These are phyloP conservation scores for Suillus placidus DNA, from an alignment of 768 basidiomycete genomes.

Conservation along the genomic window DNA sequence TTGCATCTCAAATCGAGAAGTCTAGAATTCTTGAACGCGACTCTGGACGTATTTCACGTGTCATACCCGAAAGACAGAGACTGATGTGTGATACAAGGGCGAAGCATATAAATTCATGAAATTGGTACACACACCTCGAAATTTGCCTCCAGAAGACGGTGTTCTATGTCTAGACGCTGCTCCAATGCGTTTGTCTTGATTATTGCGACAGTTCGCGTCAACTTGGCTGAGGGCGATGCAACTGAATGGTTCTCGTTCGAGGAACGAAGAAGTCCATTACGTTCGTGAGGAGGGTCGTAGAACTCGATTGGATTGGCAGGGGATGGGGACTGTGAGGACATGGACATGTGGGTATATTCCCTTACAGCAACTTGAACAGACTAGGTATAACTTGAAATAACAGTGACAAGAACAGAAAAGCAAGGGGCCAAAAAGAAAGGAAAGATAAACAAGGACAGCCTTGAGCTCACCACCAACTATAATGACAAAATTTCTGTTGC, in stretches of 20 bases:
- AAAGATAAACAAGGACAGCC: conserved; percentile 10
- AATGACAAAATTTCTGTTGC: conserved; percentile 9
- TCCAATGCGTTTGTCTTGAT: conserved; percentile 80
- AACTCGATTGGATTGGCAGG: conserved; percentile 21
- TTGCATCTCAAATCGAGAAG: conserved; percentile 9
- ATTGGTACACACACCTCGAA: conserved; percentile 63
- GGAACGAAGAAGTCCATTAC: conserved; percentile 4
- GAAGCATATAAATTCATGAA: neutral
- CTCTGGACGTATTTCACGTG: conserved; percentile 11
- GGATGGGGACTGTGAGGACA: conserved; percentile 17
- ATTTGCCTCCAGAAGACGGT: conserved; percentile 73
- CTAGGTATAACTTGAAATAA: conserved; percentile 23
- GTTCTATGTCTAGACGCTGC: conserved; percentile 80
- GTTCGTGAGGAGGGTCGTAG: conserved; percentile 16
- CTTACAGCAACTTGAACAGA: conserved; percentile 13
- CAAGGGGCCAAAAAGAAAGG: conserved; percentile 18
- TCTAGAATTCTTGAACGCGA: neutral
- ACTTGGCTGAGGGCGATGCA: conserved; percentile 14
- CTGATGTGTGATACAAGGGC: neutral
- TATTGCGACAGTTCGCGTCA: conserved; percentile 76
- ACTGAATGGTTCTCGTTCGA: conserved; percentile 13
- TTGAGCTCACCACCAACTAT: conserved; percentile 10
- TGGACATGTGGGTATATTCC: conserved; percentile 24
- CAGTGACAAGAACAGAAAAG: conserved; percentile 17
- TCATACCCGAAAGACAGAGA: conserved; percentile 1